These are phyloP conservation scores for Theobroma cacao DNA, from an alignment of 345 rosid species.

Conservation along the genomic window DNA sequence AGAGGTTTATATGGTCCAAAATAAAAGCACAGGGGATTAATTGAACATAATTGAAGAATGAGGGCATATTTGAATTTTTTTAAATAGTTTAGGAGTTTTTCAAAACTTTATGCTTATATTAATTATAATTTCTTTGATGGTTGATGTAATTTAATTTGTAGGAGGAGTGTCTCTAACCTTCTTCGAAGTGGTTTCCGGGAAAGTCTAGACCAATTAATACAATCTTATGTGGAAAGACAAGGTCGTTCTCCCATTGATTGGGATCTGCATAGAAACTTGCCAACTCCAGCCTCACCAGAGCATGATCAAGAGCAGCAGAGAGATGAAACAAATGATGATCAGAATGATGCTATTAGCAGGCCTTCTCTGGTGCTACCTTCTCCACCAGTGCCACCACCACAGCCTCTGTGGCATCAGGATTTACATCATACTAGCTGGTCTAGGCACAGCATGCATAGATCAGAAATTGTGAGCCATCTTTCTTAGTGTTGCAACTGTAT, in stretches of 20 bases:
- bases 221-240: slow-evolving; percentile 92
- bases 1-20: no score
- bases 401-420: slow-evolving; percentile 93
- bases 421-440: slow-evolving; percentile 83
- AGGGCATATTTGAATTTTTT: no score
- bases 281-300: slow-evolving; percentile 60
- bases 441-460: slow-evolving; percentile 83
- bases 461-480: slow-evolving; percentile 74
- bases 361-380: slow-evolving; percentile 67
- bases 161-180: slow-evolving; percentile 98
- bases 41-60: no score
- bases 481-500: not conserved
- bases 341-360: slow-evolving; percentile 44
- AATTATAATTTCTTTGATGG: not conserved
- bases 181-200: slow-evolving; percentile 99
- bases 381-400: slow-evolving; percentile 91
- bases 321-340: slow-evolving; percentile 60
- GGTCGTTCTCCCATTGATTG: slow-evolving; percentile 84
- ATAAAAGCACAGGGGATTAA: no score
- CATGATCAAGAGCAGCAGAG: slow-evolving; percentile 62
- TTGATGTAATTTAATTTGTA: slow-evolving; percentile 27
- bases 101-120: no score
- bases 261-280: slow-evolving; percentile 85
- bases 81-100: no score
- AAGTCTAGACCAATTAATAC: slow-evolving; percentile 93